Evolutionary conservation across 2,329 filamentous ascomycete species (phyloP).

Genomic region (Trichophyton schoenleinii): DNA sequence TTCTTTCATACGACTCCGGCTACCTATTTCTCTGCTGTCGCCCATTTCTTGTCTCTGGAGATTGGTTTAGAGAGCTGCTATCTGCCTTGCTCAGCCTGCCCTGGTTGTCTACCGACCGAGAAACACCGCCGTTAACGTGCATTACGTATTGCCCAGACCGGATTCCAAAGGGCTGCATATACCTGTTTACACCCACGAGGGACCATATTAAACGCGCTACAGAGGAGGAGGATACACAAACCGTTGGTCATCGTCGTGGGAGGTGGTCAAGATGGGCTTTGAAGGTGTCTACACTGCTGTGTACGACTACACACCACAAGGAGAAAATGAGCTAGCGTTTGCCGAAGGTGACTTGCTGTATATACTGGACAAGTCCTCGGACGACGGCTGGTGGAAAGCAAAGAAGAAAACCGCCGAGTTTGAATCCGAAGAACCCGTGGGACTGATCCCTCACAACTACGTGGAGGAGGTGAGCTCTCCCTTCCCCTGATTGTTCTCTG

Average conservation of each 20-base stretch:
- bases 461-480: slow-evolving; percentile 63
- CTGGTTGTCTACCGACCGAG: not conserved
- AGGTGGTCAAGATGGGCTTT: slow-evolving; percentile 59
- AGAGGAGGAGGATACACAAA: not conserved
- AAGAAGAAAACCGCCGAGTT: slow-evolving; percentile 77
- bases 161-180: not conserved
- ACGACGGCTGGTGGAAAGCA: slow-evolving; percentile 88
- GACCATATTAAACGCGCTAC: not conserved
- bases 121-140: not conserved
- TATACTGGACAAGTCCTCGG: slow-evolving; percentile 65
- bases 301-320: slow-evolving; percentile 85
- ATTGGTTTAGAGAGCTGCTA: not conserved
- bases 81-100: not conserved
- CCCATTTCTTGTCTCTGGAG: not conserved
- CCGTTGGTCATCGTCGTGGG: not conserved
- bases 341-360: slow-evolving; percentile 79
- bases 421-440: slow-evolving; percentile 82
- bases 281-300: slow-evolving; percentile 78
- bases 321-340: slow-evolving; percentile 73
- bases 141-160: not conserved
- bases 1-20: not conserved
- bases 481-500: not conserved
- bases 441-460: slow-evolving; percentile 88
- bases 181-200: not conserved
- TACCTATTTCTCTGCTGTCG: not conserved